Conservation (phyloP, 164 flowering plant genomes). For the Vitis vinifera region ASM3070453v1 NC_081809.1:9307501-9308000, state of each 20-base stretch:
- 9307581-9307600: conserved; percentile 31
- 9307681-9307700: conserved; percentile 46
- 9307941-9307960: conserved; percentile 20
- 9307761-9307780: conserved; percentile 31
- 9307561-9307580: conserved; percentile 36
- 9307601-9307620: conserved; percentile 73
- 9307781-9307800: conserved; percentile 21
- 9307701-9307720: conserved; percentile 56
- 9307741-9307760: conserved; percentile 31
- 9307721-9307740: conserved; percentile 44
- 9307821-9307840: conserved; percentile 4
- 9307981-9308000: conserved; percentile 44
- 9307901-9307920: background rate
- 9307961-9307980: conserved; percentile 18
- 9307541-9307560: conserved; percentile 16
- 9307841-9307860: conserved; percentile 16
- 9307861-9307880: conserved; percentile 11
- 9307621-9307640: conserved; percentile 78
- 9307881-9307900: conserved; percentile 17
- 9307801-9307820: conserved; percentile 21
- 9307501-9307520: conserved; percentile 11
- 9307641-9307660: conserved; percentile 67
- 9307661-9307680: conserved; percentile 58
- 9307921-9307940: background rate
- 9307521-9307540: conserved; percentile 9